A percentile compares a stretch with the other conserved stretches of the same genome.
Evolutionary conservation across 345 rosid species (phyloP).

Genomic region (Reutealis trisperma): DNA sequence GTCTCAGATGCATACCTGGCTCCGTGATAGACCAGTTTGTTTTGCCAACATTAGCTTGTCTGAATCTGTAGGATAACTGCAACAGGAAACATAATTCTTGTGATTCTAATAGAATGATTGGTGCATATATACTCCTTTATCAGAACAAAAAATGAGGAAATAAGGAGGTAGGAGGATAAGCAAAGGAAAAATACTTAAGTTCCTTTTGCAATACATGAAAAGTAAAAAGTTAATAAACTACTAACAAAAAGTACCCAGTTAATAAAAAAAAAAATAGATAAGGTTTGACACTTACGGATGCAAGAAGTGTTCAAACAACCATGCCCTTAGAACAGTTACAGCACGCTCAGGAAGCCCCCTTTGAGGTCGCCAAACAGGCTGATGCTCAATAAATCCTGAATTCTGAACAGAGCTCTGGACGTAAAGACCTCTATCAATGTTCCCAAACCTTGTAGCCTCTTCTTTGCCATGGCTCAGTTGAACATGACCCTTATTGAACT

Average conservation of each 20-base stretch:
- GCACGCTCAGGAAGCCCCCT: constrained; percentile 37
- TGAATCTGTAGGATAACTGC: constrained; percentile 32
- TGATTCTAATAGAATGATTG: neutral
- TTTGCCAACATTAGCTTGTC: constrained; percentile 31
- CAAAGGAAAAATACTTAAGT: neutral
- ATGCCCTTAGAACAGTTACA: constrained; percentile 28
- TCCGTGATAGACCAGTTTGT: constrained; percentile 37
- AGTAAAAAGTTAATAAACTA: neutral
- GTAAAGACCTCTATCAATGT: neutral
- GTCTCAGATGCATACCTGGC: constrained; percentile 20
- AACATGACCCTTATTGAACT: constrained; percentile 8
- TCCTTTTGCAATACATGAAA: neutral
- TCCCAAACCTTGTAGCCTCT: constrained; percentile 10
- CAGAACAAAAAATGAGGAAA: neutral
- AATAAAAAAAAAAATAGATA: too few relatives aligned
- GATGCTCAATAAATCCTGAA: constrained; percentile 16
- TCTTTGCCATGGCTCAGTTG: neutral
- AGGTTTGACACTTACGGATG: constrained; percentile 29
- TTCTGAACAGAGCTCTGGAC: neutral
- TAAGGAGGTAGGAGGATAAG: neutral
- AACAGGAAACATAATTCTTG: neutral
- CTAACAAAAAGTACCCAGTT: neutral
- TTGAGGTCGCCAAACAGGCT: constrained; percentile 35
- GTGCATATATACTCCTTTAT: neutral
- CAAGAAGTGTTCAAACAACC: constrained; percentile 38